These are phyloP conservation scores for Volvox carteri DNA, from an alignment of 163 green algal species.

Conservation along the genomic window DNA sequence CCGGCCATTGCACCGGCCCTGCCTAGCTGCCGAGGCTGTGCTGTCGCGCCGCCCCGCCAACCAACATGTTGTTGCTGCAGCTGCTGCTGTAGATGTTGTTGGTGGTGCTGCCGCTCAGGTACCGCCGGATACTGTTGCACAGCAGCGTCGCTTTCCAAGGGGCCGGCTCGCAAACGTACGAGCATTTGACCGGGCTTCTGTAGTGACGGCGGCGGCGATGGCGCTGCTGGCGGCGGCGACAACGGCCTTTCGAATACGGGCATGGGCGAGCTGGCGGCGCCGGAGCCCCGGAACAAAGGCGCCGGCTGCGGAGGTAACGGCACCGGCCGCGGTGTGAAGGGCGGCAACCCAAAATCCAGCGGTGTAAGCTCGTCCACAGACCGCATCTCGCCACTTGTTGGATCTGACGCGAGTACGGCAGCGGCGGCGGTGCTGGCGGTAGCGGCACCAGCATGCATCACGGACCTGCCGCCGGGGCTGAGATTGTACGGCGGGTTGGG, in stretches of 20 bases:
- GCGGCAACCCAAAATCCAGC: neutral
- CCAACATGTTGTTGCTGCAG: neutral
- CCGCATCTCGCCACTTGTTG: neutral
- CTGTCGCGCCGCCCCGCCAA: too few relatives aligned
- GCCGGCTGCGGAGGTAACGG: neutral
- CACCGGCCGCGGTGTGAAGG: neutral
- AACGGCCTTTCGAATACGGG: neutral
- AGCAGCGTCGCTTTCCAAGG: neutral
- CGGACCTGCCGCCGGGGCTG: neutral
- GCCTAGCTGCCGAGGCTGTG: too few relatives aligned
- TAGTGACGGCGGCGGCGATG: neutral
- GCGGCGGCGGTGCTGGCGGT: conserved; percentile 3
- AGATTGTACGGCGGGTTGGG: neutral
- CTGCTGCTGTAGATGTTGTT: neutral
- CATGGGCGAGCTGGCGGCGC: neutral
- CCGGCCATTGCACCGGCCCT: too few relatives aligned
- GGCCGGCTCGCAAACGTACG: too few relatives aligned
- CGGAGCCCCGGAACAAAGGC: neutral
- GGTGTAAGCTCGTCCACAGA: neutral
- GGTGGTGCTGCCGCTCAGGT: neutral
- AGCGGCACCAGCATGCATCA: too few relatives aligned
- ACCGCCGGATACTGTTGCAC: neutral
- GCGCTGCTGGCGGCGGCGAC: neutral
- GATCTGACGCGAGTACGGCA: neutral
- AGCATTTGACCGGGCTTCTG: too few relatives aligned